Evolutionary conservation across 208 protist genomes (phyloP), one percentile per base, ranked within the genome.

Genomic region (Wallacemonas sp.): DNA sequence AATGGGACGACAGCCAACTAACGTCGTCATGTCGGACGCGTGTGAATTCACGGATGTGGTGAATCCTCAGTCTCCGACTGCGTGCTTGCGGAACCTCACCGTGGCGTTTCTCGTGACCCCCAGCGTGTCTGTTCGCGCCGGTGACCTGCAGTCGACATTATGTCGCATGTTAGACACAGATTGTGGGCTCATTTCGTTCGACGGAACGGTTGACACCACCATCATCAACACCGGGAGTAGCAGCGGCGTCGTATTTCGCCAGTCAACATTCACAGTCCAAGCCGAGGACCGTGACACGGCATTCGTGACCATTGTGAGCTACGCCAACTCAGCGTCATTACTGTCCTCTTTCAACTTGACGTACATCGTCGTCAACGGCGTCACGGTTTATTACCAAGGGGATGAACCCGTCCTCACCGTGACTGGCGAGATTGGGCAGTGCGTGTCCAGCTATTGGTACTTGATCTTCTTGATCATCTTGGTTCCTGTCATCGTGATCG

Each of bases 391-490:
- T 46, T 81, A 69, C 37, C 30, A 60, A 30, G 71, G 69, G 22
- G 44, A 62, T 22, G 3, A 42, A 17, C 68, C 73, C n/a, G 10
- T 33, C 10, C 22, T 78, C 19, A 69, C 54, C 3, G 38, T 63
- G 1, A 44, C 55, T 19, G 81, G 83, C n/a, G 81, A 61, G 36
- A 62, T 71, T 26, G 45, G 30, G 19, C 38, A 72, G 46, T 94
- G 89, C 42, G 37, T 74, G 37, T 52, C 58, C 13, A 76, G 81
- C n/a, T 85, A 84, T 64, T 94, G 89, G 86, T 94, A 92, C 39
- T 68, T 92, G 26, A 86, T 92, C 42, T 94, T 94, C 26, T 66
- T 92, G n/a, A 76, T 94, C 39, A 69, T 92, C 26, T 55, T 89
- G 15, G 48, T 88, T 34, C 86, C 85, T 22, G 57, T 91, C n/a